Evolutionary conservation across 768 basidiomycete species (phyloP).

Genomic region (Pluteus cervinus): DNA sequence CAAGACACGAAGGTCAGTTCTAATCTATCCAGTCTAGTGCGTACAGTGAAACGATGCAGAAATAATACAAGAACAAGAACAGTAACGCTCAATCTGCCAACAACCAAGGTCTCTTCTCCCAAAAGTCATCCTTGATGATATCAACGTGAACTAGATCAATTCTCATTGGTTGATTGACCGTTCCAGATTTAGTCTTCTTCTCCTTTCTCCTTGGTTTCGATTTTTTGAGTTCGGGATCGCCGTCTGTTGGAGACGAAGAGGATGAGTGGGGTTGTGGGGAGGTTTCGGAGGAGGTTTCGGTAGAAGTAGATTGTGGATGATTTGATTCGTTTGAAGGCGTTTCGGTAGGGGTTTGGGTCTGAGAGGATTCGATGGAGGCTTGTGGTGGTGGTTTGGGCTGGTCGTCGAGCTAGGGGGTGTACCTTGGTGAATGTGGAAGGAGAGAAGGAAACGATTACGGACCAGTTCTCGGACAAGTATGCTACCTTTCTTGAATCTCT

Average conservation of each 20-base stretch:
- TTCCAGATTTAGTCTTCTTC: slow-evolving; percentile 13
- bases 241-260: slow-evolving; percentile 1
- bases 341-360: no score
- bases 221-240: slow-evolving; percentile 3
- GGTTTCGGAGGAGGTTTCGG: not conserved
- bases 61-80: no score
- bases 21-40: no score
- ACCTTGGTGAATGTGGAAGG: not conserved
- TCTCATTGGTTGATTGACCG: slow-evolving; percentile 20
- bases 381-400: no score
- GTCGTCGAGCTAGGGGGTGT: no score
- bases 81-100: slow-evolving; percentile 32
- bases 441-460: slow-evolving; percentile 3
- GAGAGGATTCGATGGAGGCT: no score
- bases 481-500: slow-evolving; percentile 80
- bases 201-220: slow-evolving; percentile 7
- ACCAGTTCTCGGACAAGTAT: slow-evolving; percentile 68
- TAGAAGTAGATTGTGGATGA: no score
- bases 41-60: no score
- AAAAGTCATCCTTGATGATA: slow-evolving; percentile 78
- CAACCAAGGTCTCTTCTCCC: slow-evolving; percentile 55
- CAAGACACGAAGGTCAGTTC: no score
- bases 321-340: no score
- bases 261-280: not conserved
- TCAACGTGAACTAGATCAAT: slow-evolving; percentile 73